Conservation (phyloP, 805 yeast genomes). For the Spathaspora gorwiae region DNA sequence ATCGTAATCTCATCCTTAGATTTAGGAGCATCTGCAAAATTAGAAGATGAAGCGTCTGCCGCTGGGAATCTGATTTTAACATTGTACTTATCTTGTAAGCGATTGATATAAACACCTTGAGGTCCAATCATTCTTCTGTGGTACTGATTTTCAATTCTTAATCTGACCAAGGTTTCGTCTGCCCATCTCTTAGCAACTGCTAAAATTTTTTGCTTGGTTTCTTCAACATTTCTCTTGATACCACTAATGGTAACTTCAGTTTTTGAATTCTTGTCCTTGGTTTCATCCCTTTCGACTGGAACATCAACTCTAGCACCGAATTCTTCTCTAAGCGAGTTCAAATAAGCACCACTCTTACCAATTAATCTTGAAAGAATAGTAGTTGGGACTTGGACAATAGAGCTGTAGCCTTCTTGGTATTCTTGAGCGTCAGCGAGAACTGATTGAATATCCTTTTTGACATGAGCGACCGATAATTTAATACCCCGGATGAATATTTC, state of each 20-base stretch:
- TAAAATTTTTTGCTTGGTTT: constrained; percentile 56
- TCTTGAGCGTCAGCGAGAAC: constrained; percentile 54
- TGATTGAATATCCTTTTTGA: constrained; percentile 47
- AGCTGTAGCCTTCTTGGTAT: constrained; percentile 41
- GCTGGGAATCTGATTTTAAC: constrained; percentile 76
- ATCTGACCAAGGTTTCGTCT: constrained; percentile 65
- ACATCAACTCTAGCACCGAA: constrained; percentile 76
- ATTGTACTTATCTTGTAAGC: constrained; percentile 82
- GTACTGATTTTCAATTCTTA: constrained; percentile 70
- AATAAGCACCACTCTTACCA: constrained; percentile 81
- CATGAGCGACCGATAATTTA: constrained; percentile 54
- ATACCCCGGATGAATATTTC: constrained; percentile 68
- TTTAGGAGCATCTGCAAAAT: constrained; percentile 34
- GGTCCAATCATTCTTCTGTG: constrained; percentile 84
- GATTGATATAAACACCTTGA: constrained; percentile 72
- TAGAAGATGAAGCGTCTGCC: constrained; percentile 15
- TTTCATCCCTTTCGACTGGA: constrained; percentile 44
- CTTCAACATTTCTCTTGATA: constrained; percentile 69
- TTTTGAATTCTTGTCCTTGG: constrained; percentile 17
- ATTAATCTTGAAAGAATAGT: constrained; percentile 71
- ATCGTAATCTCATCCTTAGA: constrained; percentile 61
- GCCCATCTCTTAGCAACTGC: constrained; percentile 70
- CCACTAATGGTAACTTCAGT: constrained; percentile 66
- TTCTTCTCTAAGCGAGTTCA: constrained; percentile 65
- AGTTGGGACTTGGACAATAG: constrained; percentile 59